Conservation (phyloP, 2,329 filamentous ascomycete genomes). For the Ophiostoma ulmi region DNA sequence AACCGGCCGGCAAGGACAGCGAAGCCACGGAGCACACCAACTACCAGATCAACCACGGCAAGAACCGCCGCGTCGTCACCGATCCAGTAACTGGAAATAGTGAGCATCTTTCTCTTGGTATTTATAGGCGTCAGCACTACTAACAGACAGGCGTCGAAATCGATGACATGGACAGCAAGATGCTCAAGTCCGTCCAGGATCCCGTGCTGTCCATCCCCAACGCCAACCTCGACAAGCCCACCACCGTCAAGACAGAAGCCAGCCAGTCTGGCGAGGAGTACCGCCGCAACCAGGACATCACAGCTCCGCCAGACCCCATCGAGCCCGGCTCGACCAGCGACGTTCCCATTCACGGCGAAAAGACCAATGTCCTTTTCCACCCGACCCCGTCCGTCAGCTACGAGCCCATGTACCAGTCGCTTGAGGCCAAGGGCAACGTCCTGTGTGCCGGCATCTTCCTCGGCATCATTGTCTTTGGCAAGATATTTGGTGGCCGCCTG, state of each 20-base stretch:
- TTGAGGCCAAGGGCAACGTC: slow-evolving; percentile 70
- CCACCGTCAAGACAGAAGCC: slow-evolving; percentile 65
- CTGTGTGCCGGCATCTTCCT: slow-evolving; percentile 67
- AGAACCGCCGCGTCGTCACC: slow-evolving; percentile 65
- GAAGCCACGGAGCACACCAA: slow-evolving; percentile 46
- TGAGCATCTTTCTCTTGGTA: background rate
- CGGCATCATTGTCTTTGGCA: slow-evolving; percentile 70
- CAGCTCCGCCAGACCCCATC: slow-evolving; percentile 82
- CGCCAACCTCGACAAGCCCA: slow-evolving; percentile 73
- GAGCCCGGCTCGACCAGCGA: slow-evolving; percentile 79
- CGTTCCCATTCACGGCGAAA: slow-evolving; percentile 92
- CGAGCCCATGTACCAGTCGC: slow-evolving; percentile 73
- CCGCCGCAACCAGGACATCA: slow-evolving; percentile 78
- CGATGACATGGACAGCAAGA: slow-evolving; percentile 58
- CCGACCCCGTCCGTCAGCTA: slow-evolving; percentile 86
- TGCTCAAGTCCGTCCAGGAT: slow-evolving; percentile 65
- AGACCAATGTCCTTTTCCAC: slow-evolving; percentile 93
- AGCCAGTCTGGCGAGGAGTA: slow-evolving; percentile 74
- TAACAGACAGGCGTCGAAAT: slow-evolving; percentile 63
- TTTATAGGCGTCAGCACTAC: background rate
- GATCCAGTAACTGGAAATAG: slow-evolving; percentile 78
- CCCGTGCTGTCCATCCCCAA: slow-evolving; percentile 82
- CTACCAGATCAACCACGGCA: slow-evolving; percentile 35
- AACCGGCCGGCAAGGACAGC: slow-evolving; percentile 32
- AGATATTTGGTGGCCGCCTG: slow-evolving; percentile 71